Base-by-base conservation (phyloP, 2,329 filamentous ascomycete species). In the Karstenula rhodostoma region DNA sequence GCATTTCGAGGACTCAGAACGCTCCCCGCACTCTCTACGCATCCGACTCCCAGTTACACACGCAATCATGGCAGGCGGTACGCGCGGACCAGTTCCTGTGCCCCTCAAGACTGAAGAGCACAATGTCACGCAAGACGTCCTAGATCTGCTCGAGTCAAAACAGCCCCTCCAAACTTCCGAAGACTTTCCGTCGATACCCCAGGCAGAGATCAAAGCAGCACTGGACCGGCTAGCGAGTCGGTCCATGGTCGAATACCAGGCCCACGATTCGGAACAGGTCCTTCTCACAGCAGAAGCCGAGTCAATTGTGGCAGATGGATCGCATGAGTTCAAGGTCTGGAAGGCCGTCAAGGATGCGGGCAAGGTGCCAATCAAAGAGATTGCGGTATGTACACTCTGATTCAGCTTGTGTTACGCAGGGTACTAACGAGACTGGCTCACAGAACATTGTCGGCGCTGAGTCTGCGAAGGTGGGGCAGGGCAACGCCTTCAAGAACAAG, bases 191-290 rank as follows among this genome's bases (percentile, higher is more conserved):
- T 68, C 81, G 15, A 77, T 83, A 61, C 61, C 71, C 23, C 73
- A 83, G 66, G 74, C 75, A 40, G 80, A 83, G 61, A 82, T 97
- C 74, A 98, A 97, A 83, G 90, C 91, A 65, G 92, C 93, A 32
- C 85, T 98, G 65, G 95, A 98, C 81, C 88, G 93, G 68, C 86
- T 99, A 56, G 86, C 85, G 32, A 95, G 92, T 60, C 87, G 94
- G 70, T 89, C 89, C 53, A 97, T 97, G 93, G 84, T 98, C 65
- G 84, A 86, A 67, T 97, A 97, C 80, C 88, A 96, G 70, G 90
- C 91, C 49, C 85, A 93, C 62, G 93, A 97, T 68, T 84, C 85
- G 55, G 92, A 97, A 76, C 88, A 94, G 73, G 86, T 90, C 15
- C 72, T 89, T 37, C 82, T 98, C 33, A 95, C 96, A 61, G 80